Evolutionary conservation across 2,329 filamentous ascomycete genomes (phyloP).

Genomic region (Coleophoma cylindrospora): DNA sequence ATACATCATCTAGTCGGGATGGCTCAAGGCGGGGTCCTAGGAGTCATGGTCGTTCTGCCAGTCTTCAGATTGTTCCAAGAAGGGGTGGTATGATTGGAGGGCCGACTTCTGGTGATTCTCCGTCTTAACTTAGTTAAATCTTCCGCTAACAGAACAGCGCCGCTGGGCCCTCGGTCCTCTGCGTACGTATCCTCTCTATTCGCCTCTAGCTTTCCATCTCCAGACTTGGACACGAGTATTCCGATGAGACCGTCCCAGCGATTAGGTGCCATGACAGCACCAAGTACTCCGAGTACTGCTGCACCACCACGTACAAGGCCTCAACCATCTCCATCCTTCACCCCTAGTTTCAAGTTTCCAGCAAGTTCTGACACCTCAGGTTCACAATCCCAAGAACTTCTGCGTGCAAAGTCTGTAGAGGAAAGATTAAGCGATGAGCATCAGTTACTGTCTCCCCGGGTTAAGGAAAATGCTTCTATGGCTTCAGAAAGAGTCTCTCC

Average conservation of each 20-base stretch:
- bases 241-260: constrained; percentile 13
- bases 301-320: constrained; percentile 29
- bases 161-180: constrained; percentile 26
- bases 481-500: constrained; percentile 55
- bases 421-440: constrained; percentile 3
- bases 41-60: constrained; percentile 73
- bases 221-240: constrained; percentile 17
- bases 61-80: constrained; percentile 67
- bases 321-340: constrained; percentile 19
- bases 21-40: constrained; percentile 47
- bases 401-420: constrained; percentile 4
- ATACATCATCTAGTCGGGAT: constrained; percentile 27
- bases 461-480: constrained; percentile 32
- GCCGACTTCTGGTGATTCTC: constrained; percentile 30
- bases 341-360: constrained; percentile 51
- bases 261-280: constrained; percentile 26
- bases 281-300: constrained; percentile 33
- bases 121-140: neutral
- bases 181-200: constrained; percentile 26
- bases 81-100: constrained; percentile 33
- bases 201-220: constrained; percentile 22
- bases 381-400: constrained; percentile 4
- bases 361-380: constrained; percentile 30
- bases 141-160: constrained; percentile 16
- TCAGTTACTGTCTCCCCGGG: constrained; percentile 20